Evolutionary conservation across 768 basidiomycete species (phyloP), one percentile per base, ranked within the genome.

Genomic region (Leccinum uliginosum): DNA sequence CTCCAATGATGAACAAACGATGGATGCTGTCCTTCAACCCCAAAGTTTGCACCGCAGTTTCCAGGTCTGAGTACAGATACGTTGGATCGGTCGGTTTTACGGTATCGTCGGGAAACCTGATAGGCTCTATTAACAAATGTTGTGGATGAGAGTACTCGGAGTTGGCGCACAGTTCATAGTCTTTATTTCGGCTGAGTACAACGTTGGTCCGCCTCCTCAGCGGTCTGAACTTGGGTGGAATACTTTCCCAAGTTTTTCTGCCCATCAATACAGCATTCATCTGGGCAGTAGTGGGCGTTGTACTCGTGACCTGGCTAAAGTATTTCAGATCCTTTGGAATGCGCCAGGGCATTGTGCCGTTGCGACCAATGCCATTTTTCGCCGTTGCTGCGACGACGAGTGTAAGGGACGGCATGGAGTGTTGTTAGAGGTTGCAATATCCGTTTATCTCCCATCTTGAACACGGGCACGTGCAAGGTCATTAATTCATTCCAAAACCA

Each of bases 181-280:
- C 73, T 24, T 67, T 44, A 62, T 85, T 83, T 50, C 80, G 77
- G 71, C 83, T 87, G 57, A 95, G 73, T 55, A 99, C 84, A 24
- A 95, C 69, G 67, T 98, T 99, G 54, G 80, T 54, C 50, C 97
- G 79, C 45, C 80, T 81, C 43, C 80, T 76, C 19, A 99, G 79
- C 5, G 97, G 97, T 59, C 89, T 79, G 73, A 88, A 90, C 69
- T 85, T 90, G 19, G 67, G 61, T 8, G 97, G 96, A 54, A 99
- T 98, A 69, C 91, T 91, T 74, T 98, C 93, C 97, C 97, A 99
- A 14, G 94, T 96, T 66, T 91, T 93, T 55, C 96, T 81, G 12
- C 97, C 97, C 96, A 99, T 98, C 54, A 98, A 75, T 19, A 98
- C 87, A 1, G 82, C 84, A 72, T 98, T 98, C 56, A 69, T 74